Conservation (phyloP, 345 rosid genomes). For the Noccaea bulbosa region DNA sequence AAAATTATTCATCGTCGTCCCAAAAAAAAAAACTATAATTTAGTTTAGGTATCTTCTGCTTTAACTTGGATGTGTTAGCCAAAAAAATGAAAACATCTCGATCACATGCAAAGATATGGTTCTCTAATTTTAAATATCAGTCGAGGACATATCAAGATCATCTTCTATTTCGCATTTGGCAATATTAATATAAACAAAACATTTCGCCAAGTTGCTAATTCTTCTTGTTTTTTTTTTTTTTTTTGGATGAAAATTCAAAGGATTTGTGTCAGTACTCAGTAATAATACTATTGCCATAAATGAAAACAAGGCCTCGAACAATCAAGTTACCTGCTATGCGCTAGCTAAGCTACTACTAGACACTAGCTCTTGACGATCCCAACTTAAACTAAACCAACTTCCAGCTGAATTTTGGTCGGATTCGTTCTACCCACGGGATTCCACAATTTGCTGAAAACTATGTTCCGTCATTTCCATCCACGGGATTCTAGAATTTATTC, state of each 20-base stretch:
- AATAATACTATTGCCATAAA: background rate
- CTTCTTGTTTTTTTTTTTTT: background rate
- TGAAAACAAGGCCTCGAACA: slow-evolving; percentile 14
- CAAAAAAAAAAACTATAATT: background rate
- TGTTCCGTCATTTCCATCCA: slow-evolving; percentile 24
- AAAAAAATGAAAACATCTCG: slow-evolving; percentile 11
- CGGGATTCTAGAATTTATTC: background rate
- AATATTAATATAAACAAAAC: slow-evolving; percentile 20
- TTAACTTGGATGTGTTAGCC: slow-evolving; percentile 21
- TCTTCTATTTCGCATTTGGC: slow-evolving; percentile 22
- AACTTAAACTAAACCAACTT: background rate
- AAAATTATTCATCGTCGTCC: slow-evolving; percentile 8
- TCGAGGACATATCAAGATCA: slow-evolving; percentile 5
- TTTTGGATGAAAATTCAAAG: background rate
- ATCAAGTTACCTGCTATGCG: slow-evolving; percentile 7
- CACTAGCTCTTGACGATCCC: slow-evolving; percentile 17
- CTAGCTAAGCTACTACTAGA: slow-evolving; percentile 20
- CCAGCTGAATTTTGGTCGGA: background rate
- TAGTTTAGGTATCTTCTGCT: background rate
- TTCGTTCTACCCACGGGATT: slow-evolving; percentile 26
- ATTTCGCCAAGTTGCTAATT: slow-evolving; percentile 12
- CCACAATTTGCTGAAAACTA: slow-evolving; percentile 24
- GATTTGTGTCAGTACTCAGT: background rate
- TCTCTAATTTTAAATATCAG: slow-evolving; percentile 2
- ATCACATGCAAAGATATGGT: slow-evolving; percentile 33